Evolutionary conservation across 371 early-diverging fungal genomes (phyloP).

Genomic region (Syncephalis plumigaleata): DNA sequence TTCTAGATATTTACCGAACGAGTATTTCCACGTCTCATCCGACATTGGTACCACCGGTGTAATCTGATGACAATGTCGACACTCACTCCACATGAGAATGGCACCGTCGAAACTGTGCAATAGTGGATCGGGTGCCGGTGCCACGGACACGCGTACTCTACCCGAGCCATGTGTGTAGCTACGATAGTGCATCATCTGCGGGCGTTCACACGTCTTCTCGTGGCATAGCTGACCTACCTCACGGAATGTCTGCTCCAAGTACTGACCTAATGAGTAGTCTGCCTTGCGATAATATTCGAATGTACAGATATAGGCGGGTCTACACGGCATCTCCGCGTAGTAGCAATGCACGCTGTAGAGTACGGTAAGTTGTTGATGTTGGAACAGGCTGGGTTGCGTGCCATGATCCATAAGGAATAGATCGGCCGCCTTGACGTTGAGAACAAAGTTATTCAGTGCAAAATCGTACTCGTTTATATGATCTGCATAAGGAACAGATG

Average conservation of each 20-base stretch:
- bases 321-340: conserved; percentile 30
- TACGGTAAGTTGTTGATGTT: conserved; percentile 47
- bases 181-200: conserved; percentile 56
- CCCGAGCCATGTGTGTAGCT: conserved; percentile 71
- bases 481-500: too few species aligned
- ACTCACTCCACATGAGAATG: conserved; percentile 72
- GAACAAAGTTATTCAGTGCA: too few species aligned
- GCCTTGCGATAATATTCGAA: conserved; percentile 66
- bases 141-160: conserved; percentile 54
- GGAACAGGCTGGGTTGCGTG: conserved; percentile 34
- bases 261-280: conserved; percentile 77
- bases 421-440: conserved; percentile 7
- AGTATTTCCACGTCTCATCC: conserved; percentile 73
- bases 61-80: conserved; percentile 43
- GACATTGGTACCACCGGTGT: conserved; percentile 68
- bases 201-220: conserved; percentile 45
- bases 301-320: conserved; percentile 44
- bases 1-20: conserved; percentile 92
- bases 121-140: conserved; percentile 17
- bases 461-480: too few species aligned
- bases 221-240: conserved; percentile 43
- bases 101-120: conserved; percentile 50
- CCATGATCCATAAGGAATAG: conserved; percentile 30
- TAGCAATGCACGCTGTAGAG: conserved; percentile 48
- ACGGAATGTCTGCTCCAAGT: conserved; percentile 62